These are phyloP conservation scores for Candida sojae DNA, from an alignment of 1,139 yeast species.

Conservation along the genomic window DNA sequence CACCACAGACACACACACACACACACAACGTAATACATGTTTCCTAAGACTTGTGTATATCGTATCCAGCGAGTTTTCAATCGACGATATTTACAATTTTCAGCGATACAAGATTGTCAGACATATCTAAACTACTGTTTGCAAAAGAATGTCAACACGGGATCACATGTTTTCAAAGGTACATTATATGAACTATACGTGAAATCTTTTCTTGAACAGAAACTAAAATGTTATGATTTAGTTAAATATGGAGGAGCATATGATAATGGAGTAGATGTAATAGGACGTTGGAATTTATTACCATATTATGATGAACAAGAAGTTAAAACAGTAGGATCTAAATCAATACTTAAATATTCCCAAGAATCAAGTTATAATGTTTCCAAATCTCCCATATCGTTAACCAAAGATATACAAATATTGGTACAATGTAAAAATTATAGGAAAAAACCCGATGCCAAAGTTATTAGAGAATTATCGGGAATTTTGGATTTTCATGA, in stretches of 20 bases:
- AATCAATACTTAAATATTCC: constrained; percentile 17
- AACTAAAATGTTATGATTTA: constrained; percentile 44
- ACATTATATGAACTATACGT: constrained; percentile 67
- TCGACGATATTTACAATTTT: constrained; percentile 3
- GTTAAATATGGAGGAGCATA: constrained; percentile 61
- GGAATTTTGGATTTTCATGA: constrained; percentile 54
- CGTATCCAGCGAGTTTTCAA: not conserved
- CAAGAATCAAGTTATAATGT: constrained; percentile 13
- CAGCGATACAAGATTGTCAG: constrained; percentile 22
- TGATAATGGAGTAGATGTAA: constrained; percentile 73
- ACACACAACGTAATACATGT: too few species aligned
- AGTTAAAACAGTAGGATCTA: not conserved
- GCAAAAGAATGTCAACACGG: constrained; percentile 20
- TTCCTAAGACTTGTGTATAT: not conserved
- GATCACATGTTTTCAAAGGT: constrained; percentile 62
- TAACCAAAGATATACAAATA: constrained; percentile 30
- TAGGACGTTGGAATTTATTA: constrained; percentile 58
- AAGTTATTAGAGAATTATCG: constrained; percentile 56
- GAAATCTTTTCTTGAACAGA: constrained; percentile 44
- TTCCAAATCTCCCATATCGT: constrained; percentile 17
- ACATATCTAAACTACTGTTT: constrained; percentile 33
- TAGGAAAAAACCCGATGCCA: constrained; percentile 48
- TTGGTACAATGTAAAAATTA: constrained; percentile 63
- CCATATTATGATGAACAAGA: constrained; percentile 20
- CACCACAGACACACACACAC: not conserved